Percentiles rank a stretch among this genome's conserved stretches.
Evolutionary conservation across 306 rosid genomes (phyloP).

Genomic region (Medicago lupulina): DNA sequence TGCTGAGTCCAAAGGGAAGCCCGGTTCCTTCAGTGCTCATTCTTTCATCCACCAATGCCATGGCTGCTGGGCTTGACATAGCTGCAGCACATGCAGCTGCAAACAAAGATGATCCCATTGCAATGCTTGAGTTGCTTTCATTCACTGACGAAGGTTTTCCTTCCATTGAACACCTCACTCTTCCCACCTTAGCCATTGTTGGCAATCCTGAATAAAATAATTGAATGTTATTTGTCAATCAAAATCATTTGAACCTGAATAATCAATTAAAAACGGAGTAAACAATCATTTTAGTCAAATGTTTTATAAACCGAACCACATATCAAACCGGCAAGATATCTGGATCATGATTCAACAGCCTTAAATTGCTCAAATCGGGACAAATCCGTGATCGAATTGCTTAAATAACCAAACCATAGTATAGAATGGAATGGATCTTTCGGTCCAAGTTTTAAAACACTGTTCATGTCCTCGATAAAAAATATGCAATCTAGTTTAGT

Average conservation of each 20-base stretch:
- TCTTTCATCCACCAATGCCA: constrained; percentile 96
- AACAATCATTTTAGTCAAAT: neutral
- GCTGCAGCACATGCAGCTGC: constrained; percentile 68
- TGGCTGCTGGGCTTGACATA: constrained; percentile 84
- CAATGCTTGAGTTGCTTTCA: constrained; percentile 54
- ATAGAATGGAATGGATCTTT: neutral
- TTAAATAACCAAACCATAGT: no score
- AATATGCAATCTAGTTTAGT: neutral
- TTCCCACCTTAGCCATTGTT: constrained; percentile 66
- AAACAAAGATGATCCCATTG: constrained; percentile 67
- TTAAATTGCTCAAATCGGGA: neutral
- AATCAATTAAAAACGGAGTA: neutral
- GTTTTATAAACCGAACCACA: neutral
- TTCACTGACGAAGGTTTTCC: constrained; percentile 44
- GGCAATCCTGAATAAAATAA: constrained; percentile 61
- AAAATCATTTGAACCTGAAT: neutral
- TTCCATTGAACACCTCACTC: constrained; percentile 79
- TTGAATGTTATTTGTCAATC: neutral
- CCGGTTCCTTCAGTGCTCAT: constrained; percentile 97
- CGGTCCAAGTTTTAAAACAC: neutral
- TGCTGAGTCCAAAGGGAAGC: constrained; percentile 94
- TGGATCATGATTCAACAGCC: neutral
- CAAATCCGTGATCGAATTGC: neutral
- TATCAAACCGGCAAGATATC: no score
- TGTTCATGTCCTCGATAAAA: neutral